These are phyloP conservation scores for Dendrobium huoshanense DNA, from an alignment of 106 monocot genomes.

Conservation along the genomic window DNA sequence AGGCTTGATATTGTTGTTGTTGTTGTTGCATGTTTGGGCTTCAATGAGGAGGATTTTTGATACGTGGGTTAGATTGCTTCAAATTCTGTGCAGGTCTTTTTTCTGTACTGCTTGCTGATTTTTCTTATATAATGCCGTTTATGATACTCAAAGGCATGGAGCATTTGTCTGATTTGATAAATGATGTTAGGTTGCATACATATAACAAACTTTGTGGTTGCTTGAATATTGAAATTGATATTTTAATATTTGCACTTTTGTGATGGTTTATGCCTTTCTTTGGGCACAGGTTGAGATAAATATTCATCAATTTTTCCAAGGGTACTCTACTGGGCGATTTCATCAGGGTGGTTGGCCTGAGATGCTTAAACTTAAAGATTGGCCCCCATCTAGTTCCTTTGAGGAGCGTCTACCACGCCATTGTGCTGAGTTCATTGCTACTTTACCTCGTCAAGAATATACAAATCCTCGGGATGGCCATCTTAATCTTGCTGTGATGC, in stretches of 20 bases:
- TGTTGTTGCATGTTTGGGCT: background rate
- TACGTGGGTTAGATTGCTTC: background rate
- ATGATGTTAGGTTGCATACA: background rate
- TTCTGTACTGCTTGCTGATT: background rate
- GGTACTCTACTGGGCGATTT: slow-evolving; percentile 59
- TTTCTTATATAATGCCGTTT: background rate
- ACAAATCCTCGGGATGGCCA: slow-evolving; percentile 74
- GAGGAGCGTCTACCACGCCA: slow-evolving; percentile 86
- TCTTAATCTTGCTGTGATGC: slow-evolving; percentile 71
- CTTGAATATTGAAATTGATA: background rate
- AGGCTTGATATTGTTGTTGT: no score
- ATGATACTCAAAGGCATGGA: background rate
- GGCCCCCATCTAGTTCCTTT: slow-evolving; percentile 82
- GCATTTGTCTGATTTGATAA: background rate
- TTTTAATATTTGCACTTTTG: background rate
- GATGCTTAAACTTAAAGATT: slow-evolving; percentile 96
- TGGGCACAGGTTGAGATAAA: slow-evolving; percentile 62
- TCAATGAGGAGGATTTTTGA: background rate
- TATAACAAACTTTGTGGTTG: background rate
- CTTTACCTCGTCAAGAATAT: slow-evolving; percentile 85
- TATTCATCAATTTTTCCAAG: slow-evolving; percentile 55
- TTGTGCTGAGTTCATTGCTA: slow-evolving; percentile 76
- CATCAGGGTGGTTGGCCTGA: slow-evolving; percentile 60
- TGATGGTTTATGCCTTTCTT: background rate
- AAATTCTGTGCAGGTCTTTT: background rate